Base-by-base conservation (phyloP, 164 flowering plant genomes). In the Berberis vulgaris region DNA sequence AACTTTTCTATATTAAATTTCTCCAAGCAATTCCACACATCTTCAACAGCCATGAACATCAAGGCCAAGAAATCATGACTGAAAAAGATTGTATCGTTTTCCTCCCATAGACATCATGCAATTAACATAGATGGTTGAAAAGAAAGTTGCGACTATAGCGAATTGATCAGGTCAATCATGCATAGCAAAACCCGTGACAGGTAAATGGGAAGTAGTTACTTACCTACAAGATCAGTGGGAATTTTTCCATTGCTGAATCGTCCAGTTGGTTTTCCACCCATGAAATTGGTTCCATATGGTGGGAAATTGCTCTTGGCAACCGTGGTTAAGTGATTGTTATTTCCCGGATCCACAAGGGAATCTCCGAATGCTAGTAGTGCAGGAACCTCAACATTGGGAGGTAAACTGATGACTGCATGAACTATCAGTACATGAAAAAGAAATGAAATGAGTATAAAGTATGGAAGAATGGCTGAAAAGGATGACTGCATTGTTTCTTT, bases 291-390 rank as follows among this genome's bases (percentile, higher is more conserved):
- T 2, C 89, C 89, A 59, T 82, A 26, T 0, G 89, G 89, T 45
- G 72, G 74, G 57, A 76, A 80, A 60, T 85, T 69, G 54, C 76
- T 67, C 68, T 74, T 79, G 2, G 55, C 45, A 0, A 69, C 0
- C 1, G 86, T 76, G 4, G n/a, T 26, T 2, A 82, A 50, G 42
- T 73, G 0, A 66, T 84, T 82, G 70, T 84, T 84, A 60, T 78
- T 84, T 9, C 89, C 89, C 0, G 83, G 73, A 54, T 84, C 89
- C 2, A 81, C 77, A 1, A 81, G 72, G 1, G 89, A 84, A 67
- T 86, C 84, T 61, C 86, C 84, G 38, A 85, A 85, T 4, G 47
- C 76, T 0, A 83, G 40, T 3, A 82, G 55, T 0, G 82, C 91
- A 0, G 86, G 79, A 41, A 86, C 11, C 2, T 45, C 39, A 10